Percentiles rank a stretch among this genome's conserved stretches.
Conservation (phyloP, 2,329 filamentous ascomycete genomes). For the Herpotrichia juniperi region DNA sequence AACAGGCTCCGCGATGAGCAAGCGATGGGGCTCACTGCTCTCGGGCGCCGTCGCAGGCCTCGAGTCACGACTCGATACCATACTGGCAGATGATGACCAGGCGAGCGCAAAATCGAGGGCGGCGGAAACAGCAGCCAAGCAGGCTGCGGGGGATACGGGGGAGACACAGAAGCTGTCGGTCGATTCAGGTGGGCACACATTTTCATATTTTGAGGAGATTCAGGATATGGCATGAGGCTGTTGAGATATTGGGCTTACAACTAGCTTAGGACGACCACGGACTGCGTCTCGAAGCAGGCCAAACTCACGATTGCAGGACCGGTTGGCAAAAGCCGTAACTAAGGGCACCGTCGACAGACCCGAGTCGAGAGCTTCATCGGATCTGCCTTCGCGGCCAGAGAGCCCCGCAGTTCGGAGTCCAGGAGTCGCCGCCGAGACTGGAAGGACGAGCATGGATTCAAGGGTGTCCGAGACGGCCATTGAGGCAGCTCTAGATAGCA, state of each 20-base stretch:
- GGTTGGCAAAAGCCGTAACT: slow-evolving; percentile 85
- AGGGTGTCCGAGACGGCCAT: slow-evolving; percentile 38
- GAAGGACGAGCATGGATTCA: slow-evolving; percentile 53
- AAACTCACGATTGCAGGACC: slow-evolving; percentile 86
- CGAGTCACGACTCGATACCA: slow-evolving; percentile 89
- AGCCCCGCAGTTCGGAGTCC: slow-evolving; percentile 54
- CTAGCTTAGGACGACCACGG: slow-evolving; percentile 59
- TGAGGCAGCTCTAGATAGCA: slow-evolving; percentile 16
- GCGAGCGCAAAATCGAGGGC: slow-evolving; percentile 51
- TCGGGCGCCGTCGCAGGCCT: slow-evolving; percentile 90
- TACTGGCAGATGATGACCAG: slow-evolving; percentile 80
- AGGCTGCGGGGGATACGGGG: slow-evolving; percentile 34
- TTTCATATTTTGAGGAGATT: neutral
- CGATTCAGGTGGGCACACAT: slow-evolving; percentile 38
- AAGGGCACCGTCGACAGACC: slow-evolving; percentile 64
- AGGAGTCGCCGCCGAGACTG: slow-evolving; percentile 38
- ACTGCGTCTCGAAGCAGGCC: slow-evolving; percentile 68
- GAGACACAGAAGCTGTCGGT: slow-evolving; percentile 35
- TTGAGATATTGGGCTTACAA: slow-evolving; percentile 24
- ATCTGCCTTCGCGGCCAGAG: slow-evolving; percentile 58
- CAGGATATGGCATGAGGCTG: neutral
- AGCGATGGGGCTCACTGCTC: slow-evolving; percentile 33
- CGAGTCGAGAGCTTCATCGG: slow-evolving; percentile 56
- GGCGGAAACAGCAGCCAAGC: slow-evolving; percentile 43
- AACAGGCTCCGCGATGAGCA: slow-evolving; percentile 29